phyloP scores from a whole-genome alignment of 352 stramenopile species.

The Phytophthora podocarpi region DNA sequence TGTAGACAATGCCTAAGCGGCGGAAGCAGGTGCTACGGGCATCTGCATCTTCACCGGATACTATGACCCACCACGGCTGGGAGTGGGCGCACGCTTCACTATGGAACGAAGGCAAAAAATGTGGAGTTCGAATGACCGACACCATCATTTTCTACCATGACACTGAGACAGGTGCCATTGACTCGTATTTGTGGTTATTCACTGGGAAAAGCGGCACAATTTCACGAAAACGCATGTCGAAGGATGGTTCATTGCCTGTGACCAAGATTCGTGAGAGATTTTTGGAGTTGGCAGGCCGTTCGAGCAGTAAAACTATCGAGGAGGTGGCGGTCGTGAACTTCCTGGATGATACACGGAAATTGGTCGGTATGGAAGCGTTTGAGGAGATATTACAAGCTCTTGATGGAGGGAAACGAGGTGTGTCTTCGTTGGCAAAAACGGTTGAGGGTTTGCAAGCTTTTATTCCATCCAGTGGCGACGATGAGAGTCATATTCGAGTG shows the following conservation, averaged over 20 bases:
- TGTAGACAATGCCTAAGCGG: constrained; percentile 32
- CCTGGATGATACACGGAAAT: constrained; percentile 26
- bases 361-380: constrained; percentile 25
- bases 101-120: constrained; percentile 31
- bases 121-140: constrained; percentile 44
- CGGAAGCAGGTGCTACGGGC: constrained; percentile 14
- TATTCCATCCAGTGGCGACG: constrained; percentile 14
- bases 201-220: constrained; percentile 54
- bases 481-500: constrained; percentile 25
- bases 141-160: constrained; percentile 40
- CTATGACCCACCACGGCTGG: constrained; percentile 32
- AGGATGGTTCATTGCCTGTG: constrained; percentile 26
- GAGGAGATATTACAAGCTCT: constrained; percentile 27
- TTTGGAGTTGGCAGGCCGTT: constrained; percentile 36
- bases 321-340: constrained; percentile 25
- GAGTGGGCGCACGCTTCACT: constrained; percentile 45
- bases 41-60: neutral
- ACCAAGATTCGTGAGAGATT: constrained; percentile 55
- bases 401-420: neutral
- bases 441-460: constrained; percentile 31
- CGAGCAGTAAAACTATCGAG: constrained; percentile 5
- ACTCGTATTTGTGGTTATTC: constrained; percentile 51
- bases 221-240: constrained; percentile 43
- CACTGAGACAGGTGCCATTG: neutral
- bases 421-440: constrained; percentile 6